A percentile compares a stretch with the other conserved stretches of the same genome.
These are phyloP conservation scores for Talaromyces ruber DNA, from an alignment of 495 filamentous ascomycete genomes.

Conservation along the genomic window DNA sequence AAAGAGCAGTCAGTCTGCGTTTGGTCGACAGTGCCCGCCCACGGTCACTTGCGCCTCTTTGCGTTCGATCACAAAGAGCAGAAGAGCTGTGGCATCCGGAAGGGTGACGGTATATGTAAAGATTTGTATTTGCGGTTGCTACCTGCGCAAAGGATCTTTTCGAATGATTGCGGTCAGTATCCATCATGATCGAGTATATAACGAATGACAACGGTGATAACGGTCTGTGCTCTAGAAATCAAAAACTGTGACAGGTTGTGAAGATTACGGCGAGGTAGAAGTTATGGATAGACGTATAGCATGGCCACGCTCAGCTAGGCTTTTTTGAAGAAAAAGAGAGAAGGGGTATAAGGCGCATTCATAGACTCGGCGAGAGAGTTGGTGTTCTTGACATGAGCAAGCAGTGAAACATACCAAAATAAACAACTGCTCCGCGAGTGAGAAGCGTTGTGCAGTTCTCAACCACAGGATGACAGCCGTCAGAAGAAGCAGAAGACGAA, in stretches of 20 bases:
- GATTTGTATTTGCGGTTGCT: slow-evolving; percentile 27
- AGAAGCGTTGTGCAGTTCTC: background rate
- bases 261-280: background rate
- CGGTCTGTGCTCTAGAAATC: background rate
- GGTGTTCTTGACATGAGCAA: background rate
- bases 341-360: background rate
- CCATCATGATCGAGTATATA: slow-evolving; percentile 15
- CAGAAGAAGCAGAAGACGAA: background rate
- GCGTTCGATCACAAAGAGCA: slow-evolving; percentile 10
- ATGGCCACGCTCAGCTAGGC: background rate
- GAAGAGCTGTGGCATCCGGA: slow-evolving; percentile 15
- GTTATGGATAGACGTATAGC: background rate
- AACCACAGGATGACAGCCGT: slow-evolving; percentile 4
- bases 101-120: slow-evolving; percentile 8
- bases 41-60: slow-evolving; percentile 13
- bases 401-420: slow-evolving; percentile 5
- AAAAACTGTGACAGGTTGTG: background rate
- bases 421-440: background rate
- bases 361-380: background rate
- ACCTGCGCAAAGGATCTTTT: slow-evolving; percentile 39
- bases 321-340: background rate
- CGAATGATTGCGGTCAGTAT: slow-evolving; percentile 22
- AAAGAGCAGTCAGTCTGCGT: slow-evolving; percentile 15
- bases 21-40: slow-evolving; percentile 21
- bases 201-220: background rate